Base-by-base conservation (phyloP, 2,329 filamentous ascomycete genomes). In the Pestalotiopsis sp. region DNA sequence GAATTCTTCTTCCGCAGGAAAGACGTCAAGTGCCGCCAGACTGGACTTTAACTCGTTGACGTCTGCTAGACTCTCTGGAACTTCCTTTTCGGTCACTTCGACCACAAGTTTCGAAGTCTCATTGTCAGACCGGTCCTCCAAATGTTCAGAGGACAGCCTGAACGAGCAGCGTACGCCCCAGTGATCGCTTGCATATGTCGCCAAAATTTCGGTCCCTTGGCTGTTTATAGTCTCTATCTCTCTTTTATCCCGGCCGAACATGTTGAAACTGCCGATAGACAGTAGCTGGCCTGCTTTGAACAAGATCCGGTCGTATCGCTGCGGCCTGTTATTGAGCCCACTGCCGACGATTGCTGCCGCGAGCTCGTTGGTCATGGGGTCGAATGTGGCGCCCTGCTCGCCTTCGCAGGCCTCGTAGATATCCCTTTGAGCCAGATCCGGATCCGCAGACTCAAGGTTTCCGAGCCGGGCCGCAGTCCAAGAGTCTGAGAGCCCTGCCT, bases 251-350 rank as follows among this genome's bases (percentile, higher is more conserved):
- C 58, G 79, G 0, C 89, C 90, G 75, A 92, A 91, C 74, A 84
- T 82, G 71, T 89, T 89, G 78, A 90, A 91, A 0, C 79, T 76
- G 3, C 74, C 74, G 4, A 87, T 77, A 17, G 77, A 73, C 5
- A 87, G 76, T 2, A 75, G 56, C 3, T 77, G 81, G 17, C 81
- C 78, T 6, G 80, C 79, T 59, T 83, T 86, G 41, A 89, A 77
- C 2, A 91, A 77, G 59, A 92, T 89, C 41, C 90, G 84, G 73
- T 92, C 90, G 70, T 92, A 92, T 62, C 91, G 80, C 74, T 92
- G 90, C 2, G 90, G 89, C 23, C 88, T 82, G 71, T 84, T 85
- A 62, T 87, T 83, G 61, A 81, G 77, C 1, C 84, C 83, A 61
- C 75, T 80, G 3, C 81, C 82, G 1, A 86, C 84, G 3, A 84